Percentiles rank a stretch among this genome's conserved stretches.
Conservation (phyloP, 129 eudicot species). For the Solidago caesia region DNA sequence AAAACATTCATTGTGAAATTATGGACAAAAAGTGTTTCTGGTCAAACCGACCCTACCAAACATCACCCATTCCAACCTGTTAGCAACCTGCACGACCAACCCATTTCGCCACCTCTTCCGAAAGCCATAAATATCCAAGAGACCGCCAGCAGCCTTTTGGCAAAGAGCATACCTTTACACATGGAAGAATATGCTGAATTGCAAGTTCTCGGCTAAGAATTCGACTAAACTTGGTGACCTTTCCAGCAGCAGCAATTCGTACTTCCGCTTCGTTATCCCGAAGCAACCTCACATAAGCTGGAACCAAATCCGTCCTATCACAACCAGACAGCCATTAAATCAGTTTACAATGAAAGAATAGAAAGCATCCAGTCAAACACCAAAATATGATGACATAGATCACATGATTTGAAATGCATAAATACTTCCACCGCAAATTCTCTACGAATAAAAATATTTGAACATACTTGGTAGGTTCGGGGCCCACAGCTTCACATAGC, state of each 20-base stretch:
- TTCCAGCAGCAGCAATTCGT: conserved; percentile 99
- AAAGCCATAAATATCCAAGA: conserved; percentile 3
- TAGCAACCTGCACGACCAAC: too few relatives aligned
- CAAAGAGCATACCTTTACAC: conserved; percentile 71
- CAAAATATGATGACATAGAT: conserved; percentile 1
- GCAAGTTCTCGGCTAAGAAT: conserved; percentile 93
- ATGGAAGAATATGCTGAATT: conserved; percentile 94
- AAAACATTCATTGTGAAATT: too few relatives aligned
- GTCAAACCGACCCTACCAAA: too few relatives aligned
- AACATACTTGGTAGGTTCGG: conserved; percentile 91
- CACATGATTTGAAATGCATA: conserved; percentile 10
- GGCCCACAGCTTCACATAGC: conserved; percentile 99
- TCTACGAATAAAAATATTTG: background rate
- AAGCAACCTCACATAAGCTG: conserved; percentile 97
- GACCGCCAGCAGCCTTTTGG: background rate
- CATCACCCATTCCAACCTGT: too few relatives aligned
- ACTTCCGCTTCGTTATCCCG: conserved; percentile 99
- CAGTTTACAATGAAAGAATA: conserved; percentile 10
- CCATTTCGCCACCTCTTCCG: too few relatives aligned
- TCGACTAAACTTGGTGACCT: conserved; percentile 92
- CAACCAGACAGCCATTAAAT: conserved; percentile 10
- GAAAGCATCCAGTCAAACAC: background rate
- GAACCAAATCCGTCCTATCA: conserved; percentile 90
- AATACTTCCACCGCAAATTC: background rate
- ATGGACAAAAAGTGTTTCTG: too few relatives aligned